Evolutionary conservation across 345 rosid genomes (phyloP).

Genomic region (Acer campestre): DNA sequence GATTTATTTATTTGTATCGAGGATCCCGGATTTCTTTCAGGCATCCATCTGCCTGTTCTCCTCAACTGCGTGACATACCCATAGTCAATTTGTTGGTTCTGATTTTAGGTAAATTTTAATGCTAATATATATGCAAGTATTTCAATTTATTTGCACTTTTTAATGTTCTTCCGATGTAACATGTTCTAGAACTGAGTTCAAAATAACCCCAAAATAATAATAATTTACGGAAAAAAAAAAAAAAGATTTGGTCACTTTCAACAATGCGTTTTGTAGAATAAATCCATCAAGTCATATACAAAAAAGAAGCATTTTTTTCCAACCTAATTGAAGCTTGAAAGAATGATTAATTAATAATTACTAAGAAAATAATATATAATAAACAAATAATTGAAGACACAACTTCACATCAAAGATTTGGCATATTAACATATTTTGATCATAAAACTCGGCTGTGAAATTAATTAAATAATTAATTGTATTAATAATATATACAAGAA

Average conservation of each 20-base stretch:
- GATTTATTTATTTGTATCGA: too few species aligned
- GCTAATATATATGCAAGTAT: background rate
- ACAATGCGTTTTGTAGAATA: background rate
- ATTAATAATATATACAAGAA: background rate
- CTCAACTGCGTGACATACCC: too few species aligned
- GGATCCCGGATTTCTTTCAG: too few species aligned
- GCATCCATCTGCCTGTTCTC: too few species aligned
- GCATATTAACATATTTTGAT: background rate
- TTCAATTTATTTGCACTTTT: conserved; percentile 15
- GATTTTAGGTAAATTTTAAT: too few species aligned
- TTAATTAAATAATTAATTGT: background rate
- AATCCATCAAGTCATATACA: background rate
- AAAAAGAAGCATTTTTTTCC: conserved; percentile 16
- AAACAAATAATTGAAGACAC: background rate
- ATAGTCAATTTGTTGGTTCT: too few species aligned
- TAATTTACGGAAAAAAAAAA: background rate
- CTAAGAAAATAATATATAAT: background rate
- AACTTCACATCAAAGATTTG: conserved; percentile 17
- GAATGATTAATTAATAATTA: background rate
- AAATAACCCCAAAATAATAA: background rate
- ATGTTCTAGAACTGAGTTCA: conserved; percentile 19
- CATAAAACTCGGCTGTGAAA: background rate
- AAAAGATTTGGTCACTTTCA: background rate
- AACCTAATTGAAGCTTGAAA: conserved; percentile 19
- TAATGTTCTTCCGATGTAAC: conserved; percentile 17